Conservation (phyloP, 345 rosid species). For the Eucalyptus cloeziana region DNA sequence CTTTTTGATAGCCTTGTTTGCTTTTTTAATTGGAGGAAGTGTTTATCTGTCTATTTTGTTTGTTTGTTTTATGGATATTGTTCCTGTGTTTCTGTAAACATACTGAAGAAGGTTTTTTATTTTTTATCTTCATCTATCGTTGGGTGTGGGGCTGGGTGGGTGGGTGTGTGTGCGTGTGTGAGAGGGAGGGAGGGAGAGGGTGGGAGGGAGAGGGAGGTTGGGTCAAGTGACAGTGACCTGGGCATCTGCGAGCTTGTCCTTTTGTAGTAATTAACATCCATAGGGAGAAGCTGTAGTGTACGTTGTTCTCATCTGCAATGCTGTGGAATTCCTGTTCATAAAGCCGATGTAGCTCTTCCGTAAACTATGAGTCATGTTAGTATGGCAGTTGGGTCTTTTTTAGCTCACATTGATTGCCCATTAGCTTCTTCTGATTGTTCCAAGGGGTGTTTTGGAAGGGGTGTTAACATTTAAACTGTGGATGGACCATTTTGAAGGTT, state of each 20-base stretch:
- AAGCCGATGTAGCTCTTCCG: not conserved
- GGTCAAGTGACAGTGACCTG: not conserved
- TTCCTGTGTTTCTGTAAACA: not conserved
- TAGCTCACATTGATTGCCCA: not conserved
- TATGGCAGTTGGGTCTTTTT: not conserved
- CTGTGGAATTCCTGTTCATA: not conserved
- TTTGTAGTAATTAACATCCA: not conserved
- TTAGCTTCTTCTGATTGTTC: not conserved
- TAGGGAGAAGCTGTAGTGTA: not conserved
- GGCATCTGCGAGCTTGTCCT: not conserved
- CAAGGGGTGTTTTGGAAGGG: not conserved
- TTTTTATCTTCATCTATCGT: not conserved
- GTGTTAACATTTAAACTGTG: not conserved
- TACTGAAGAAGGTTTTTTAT: not conserved
- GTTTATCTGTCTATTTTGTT: not conserved
- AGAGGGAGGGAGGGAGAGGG: not conserved
- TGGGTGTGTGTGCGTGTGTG: not conserved
- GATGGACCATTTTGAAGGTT: not conserved
- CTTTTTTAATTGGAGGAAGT: not conserved
- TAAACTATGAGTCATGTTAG: not conserved
- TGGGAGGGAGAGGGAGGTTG: not conserved
- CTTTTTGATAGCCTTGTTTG: not conserved
- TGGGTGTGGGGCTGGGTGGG: not conserved
- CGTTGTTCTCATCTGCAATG: not conserved
- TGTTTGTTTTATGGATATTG: not conserved